Evolutionary conservation across 2,329 filamentous ascomycete species (phyloP), one percentile per base, ranked within the genome.

Genomic region (Gliomastix tumulicola): DNA sequence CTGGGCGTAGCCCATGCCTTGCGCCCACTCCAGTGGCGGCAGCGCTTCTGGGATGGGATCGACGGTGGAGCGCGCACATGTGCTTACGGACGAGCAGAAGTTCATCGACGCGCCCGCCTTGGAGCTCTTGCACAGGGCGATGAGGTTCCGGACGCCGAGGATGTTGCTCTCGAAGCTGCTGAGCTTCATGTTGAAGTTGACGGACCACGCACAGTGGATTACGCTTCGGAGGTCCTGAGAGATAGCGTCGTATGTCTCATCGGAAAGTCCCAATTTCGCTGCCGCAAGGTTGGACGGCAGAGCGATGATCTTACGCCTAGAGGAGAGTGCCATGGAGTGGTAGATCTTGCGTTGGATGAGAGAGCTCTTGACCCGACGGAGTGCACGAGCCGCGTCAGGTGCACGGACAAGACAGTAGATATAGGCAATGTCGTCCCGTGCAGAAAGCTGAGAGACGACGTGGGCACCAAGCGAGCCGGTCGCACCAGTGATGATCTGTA

Each of bases 401-500:
- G 69, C 69, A 17, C 73, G 63, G 7, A 74, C 65, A 4, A 76
- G 59, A 39, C 66, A 68, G 59, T 70, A 74, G 3, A 77, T 54
- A 8, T 56, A 56, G 23, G 59, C 56, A 21, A 84, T 62, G 17
- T 74, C 71, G 11, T 74, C 66, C n/a, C 73, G 63, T 3, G 67
- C 62, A 4, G 73, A 69, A 12, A 84, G 66, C 13, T 76, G 68
- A 6, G 71, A 67, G 5, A 76, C 60, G 4, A 79, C 56, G 45
- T 80, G 76, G 1, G 74, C 69, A 6, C 79, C 79, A 0, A 83
- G 62, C 3, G 75, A 77, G 8, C 79, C 79, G 1, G 79, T 83
- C 2, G 69, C 69, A 12, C 79, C 79, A 2, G 79, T 83, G 12
- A 82, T 48, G 7, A 76, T 31, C 25, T 28, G 13, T 28, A 3